phyloP scores from a whole-genome alignment of 2,329 filamentous ascomycete species.

The Gaeumannomyces tritici region DNA sequence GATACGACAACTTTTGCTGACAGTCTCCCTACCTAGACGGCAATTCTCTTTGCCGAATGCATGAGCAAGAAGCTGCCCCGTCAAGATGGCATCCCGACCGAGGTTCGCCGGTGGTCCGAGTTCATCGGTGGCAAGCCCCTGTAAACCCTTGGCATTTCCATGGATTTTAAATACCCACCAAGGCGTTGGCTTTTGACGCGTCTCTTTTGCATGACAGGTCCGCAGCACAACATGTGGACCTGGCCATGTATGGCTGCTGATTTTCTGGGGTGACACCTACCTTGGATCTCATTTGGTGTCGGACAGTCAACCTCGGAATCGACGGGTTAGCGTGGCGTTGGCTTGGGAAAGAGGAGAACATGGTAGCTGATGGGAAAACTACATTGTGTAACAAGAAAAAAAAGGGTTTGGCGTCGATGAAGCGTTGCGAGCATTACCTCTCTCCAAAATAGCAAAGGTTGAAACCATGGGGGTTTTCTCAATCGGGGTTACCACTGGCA shows the following conservation, averaged over 20 bases:
- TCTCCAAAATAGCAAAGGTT: no score
- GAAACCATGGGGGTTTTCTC: no score
- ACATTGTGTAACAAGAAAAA: neutral
- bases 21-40: slow-evolving; percentile 46
- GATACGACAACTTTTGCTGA: neutral
- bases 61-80: slow-evolving; percentile 95
- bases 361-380: neutral
- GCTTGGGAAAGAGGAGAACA: neutral
- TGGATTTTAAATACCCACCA: neutral
- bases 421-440: neutral
- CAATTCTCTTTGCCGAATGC: slow-evolving; percentile 89
- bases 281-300: neutral
- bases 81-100: slow-evolving; percentile 75
- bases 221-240: neutral
- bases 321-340: neutral
- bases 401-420: neutral
- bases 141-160: slow-evolving; percentile 32
- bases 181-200: neutral
- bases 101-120: slow-evolving; percentile 91
- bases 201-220: neutral
- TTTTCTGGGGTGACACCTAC: neutral
- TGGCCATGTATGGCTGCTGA: neutral
- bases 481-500: no score
- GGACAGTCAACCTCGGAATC: neutral
- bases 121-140: slow-evolving; percentile 83